Evolutionary conservation across 1,139 yeast genomes (phyloP).

Genomic region (Sugiyamaella paludigena): DNA sequence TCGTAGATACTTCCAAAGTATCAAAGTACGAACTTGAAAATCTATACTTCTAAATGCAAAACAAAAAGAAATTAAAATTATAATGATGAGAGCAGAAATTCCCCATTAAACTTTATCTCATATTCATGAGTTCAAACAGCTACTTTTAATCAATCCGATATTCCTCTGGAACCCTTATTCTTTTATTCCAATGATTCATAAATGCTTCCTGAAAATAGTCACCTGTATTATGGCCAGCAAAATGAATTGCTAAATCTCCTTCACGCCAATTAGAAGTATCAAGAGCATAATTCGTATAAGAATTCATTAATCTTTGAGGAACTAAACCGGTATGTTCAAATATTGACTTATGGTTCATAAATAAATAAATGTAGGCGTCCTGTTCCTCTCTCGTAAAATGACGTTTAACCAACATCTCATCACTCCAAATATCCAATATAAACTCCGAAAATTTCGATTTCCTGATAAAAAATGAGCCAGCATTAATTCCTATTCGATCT

Average conservation of each 20-base stretch:
- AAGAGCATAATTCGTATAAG: slow-evolving; percentile 28
- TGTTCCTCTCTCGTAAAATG: slow-evolving; percentile 26
- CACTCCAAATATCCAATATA: slow-evolving; percentile 27
- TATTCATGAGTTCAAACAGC: no score
- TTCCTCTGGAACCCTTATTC: slow-evolving; percentile 18
- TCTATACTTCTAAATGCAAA: no score
- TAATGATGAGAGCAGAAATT: no score
- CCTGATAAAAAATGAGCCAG: slow-evolving; percentile 37
- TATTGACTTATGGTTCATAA: slow-evolving; percentile 26
- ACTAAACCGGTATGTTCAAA: slow-evolving; percentile 36
- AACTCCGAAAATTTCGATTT: slow-evolving; percentile 27
- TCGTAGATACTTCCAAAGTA: no score
- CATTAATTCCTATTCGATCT: slow-evolving; percentile 33
- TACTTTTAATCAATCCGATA: slow-evolving; percentile 12
- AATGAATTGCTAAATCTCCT: slow-evolving; percentile 33
- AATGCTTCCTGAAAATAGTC: slow-evolving; percentile 7
- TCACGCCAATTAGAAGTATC: slow-evolving; percentile 24
- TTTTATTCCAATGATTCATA: slow-evolving; percentile 2
- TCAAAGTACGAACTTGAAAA: no score
- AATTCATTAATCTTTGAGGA: slow-evolving; percentile 37
- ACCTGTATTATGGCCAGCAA: slow-evolving; percentile 27
- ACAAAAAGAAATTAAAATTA: no score
- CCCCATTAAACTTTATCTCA: no score
- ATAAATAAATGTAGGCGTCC: slow-evolving; percentile 27
- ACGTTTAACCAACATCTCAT: slow-evolving; percentile 16